Evolutionary conservation across 1,284 basidiomycete genomes (phyloP), one percentile per base, ranked within the genome.

Genomic region (Puccinia horiana): DNA sequence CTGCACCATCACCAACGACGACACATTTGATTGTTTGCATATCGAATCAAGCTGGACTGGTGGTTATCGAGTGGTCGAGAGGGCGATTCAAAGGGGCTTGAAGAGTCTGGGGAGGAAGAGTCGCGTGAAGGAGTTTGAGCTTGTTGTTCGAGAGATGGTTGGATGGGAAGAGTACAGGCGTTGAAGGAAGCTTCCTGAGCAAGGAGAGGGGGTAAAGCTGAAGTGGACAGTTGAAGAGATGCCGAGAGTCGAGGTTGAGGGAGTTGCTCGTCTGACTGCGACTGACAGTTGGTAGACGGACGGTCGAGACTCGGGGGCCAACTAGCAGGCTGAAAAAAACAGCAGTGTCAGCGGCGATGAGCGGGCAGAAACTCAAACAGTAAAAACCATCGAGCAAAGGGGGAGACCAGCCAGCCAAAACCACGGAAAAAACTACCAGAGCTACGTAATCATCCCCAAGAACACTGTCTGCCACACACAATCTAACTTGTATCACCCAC

Each of bases 1-100:
- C 96, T 85, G 97, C 96, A 93, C 96, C 97, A 90, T 99, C 96
- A 88, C 96, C 96, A 84, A 99, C 96, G 84, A 98, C 96, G 86
- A 86, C 86, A 84, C 86, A 87, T 85, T 87, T 87, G 84, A 87
- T 87, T 76, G 86, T 86, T 83, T 87, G 86, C 86, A 87, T 87
- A 37, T 54, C 32, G 65, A 54, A 1, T 37, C 23, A 70, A 44
- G 52, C n/a, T n/a, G n/a, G n/a, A n/a, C n/a, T n/a, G n/a, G n/a
- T n/a, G 32, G 32, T 35, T 61, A 35, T 61, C 26, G 58, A 35
- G 20, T 9, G 44, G 56, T 29, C 61, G 14, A 29, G 47, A 35
- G 32, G 47, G 2, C 29, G 65, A 8, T 47, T 26, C 4, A 52
- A 23, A 44, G 29, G 1, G 35, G 61, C 61, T 35, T 37, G 61